Base-by-base conservation (phyloP, 2,329 filamentous ascomycete species). In the Claviceps cyperi region DNA sequence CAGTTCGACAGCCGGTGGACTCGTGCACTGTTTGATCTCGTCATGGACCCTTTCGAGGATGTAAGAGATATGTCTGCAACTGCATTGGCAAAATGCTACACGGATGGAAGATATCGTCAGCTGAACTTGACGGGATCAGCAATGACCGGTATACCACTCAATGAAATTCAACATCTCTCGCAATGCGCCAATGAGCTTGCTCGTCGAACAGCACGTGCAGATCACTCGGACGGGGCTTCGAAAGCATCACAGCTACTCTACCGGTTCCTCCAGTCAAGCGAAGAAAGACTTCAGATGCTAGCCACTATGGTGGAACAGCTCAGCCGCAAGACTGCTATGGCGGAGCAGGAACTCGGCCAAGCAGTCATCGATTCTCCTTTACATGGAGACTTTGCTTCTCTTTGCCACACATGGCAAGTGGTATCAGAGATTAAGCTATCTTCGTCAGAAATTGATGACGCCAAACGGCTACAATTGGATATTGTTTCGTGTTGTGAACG, bases 21-120 rank as follows among this genome's bases (percentile, higher is more conserved):
- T 11, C 73, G 84, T 46, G 71, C 81, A 4, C 69, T 97, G 6
- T 69, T 90, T 14, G 88, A 95, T 62, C 76, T 95, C 21, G 67
- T 94, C 7, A 73, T 94, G 60, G 86, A 98, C 58, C 87, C 91
- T 0, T 98, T 94, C 59, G 92, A 97, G 51, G 92, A 98, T 64
- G 85, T 97, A 4, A 77, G 91, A 56, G 79, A 76, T 43, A 66
- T 69, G 38, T 74, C 80, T 2, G 69, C 73, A 0, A 65, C 64
- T 1, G 67, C 81, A 2, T 57, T 85, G 28, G 64, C 62, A 54
- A 71, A 69, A 48, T 58, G 77, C n/a, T 69, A 77, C 40, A 65
- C 70, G 2, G 64, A 68, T 22, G 57, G 62, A 15, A 61, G 66
- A 22, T 69, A 64, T 40, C 55, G 54, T 11, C 52, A 53, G 11